phyloP scores from a whole-genome alignment of 225 moss, liverwort and hornwort genomes.

The Pleurozium schreberi region DNA sequence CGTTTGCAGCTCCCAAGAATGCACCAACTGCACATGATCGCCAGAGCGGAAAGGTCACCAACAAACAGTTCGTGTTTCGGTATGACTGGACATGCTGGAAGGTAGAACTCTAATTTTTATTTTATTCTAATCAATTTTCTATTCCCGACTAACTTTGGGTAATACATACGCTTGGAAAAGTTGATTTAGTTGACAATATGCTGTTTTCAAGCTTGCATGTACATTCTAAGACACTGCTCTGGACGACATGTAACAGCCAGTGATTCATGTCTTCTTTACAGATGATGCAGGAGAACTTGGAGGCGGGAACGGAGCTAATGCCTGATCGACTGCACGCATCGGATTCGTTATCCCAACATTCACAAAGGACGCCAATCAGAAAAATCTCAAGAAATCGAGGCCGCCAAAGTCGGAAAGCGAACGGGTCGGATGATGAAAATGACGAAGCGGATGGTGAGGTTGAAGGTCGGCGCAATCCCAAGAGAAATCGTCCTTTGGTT shows the following conservation, averaged over 20 bases:
- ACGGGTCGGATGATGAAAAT: conserved; percentile 3
- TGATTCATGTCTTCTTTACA: not conserved
- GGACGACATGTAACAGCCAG: not conserved
- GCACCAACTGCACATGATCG: conserved; percentile 64
- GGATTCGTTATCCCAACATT: not conserved
- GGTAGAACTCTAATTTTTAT: conserved; percentile 8
- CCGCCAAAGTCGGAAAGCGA: conserved; percentile 44
- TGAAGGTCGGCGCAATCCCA: not conserved
- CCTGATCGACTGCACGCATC: conserved; percentile 22
- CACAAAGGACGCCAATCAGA: conserved; percentile 51
- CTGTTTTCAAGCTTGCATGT: not conserved
- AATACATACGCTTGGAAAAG: not conserved
- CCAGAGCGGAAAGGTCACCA: conserved; percentile 37
- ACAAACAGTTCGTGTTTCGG: conserved; percentile 71
- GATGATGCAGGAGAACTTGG: conserved; percentile 52
- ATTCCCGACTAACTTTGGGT: too few relatives aligned
- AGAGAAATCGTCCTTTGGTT: conserved; percentile 10
- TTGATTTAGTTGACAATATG: not conserved
- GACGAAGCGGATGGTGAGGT: not conserved
- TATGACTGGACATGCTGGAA: conserved; percentile 63
- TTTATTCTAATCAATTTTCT: not conserved
- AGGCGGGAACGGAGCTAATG: conserved; percentile 61
- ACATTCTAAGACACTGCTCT: not conserved
- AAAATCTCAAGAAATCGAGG: conserved; percentile 82
- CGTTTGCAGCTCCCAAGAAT: conserved; percentile 58